A percentile compares a stretch with the other conserved stretches of the same genome.
These are phyloP conservation scores for Glaciozyma martinii DNA, from an alignment of 768 basidiomycete species.

Conservation along the genomic window DNA sequence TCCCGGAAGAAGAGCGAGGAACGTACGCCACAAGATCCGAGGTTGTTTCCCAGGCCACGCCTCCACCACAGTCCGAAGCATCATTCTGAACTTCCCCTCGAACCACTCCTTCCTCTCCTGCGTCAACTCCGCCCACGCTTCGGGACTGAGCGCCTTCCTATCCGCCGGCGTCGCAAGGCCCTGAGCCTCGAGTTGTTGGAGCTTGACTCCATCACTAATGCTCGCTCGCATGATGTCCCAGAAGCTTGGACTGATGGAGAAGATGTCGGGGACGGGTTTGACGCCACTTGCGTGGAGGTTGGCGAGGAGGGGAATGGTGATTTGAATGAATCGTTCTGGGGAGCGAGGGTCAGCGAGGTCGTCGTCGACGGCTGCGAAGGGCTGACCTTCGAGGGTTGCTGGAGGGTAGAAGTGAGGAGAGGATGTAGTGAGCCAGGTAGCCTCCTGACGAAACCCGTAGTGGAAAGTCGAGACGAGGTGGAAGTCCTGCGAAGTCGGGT, in stretches of 20 bases:
- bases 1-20: too few relatives aligned
- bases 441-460: slow-evolving; percentile 16
- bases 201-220: slow-evolving; percentile 4
- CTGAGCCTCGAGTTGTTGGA: background rate
- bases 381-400: slow-evolving; percentile 10
- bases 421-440: slow-evolving; percentile 1
- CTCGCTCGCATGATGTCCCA: slow-evolving; percentile 15
- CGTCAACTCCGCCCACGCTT: too few relatives aligned
- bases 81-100: too few relatives aligned
- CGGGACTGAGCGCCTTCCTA: too few relatives aligned
- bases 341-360: background rate
- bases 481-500: background rate
- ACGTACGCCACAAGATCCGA: too few relatives aligned
- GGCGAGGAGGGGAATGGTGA: slow-evolving; percentile 17
- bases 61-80: too few relatives aligned
- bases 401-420: slow-evolving; percentile 26
- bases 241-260: slow-evolving; percentile 20
- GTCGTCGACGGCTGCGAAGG: too few relatives aligned
- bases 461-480: slow-evolving; percentile 25
- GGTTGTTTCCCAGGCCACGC: too few relatives aligned
- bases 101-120: too few relatives aligned
- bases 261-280: slow-evolving; percentile 7
- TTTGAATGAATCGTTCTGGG: slow-evolving; percentile 21
- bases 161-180: background rate
- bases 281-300: background rate